Evolutionary conservation across 1,284 basidiomycete species (phyloP).

Genomic region (Termitomyces sp.): DNA sequence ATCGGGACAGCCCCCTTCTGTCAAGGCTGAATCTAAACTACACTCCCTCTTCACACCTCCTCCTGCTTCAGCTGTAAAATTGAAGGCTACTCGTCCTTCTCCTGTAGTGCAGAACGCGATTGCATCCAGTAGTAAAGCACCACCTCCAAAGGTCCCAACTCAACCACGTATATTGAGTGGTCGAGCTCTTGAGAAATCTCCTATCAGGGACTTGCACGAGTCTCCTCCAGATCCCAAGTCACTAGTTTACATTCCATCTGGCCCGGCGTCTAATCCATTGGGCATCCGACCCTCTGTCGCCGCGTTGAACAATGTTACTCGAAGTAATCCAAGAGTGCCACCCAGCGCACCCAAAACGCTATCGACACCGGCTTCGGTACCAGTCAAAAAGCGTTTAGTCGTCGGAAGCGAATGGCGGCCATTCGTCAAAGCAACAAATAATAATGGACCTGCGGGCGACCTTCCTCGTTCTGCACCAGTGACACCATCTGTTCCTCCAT

Average conservation of each 20-base stretch:
- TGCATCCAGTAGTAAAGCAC: slow-evolving; percentile 27
- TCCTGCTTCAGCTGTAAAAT: not conserved
- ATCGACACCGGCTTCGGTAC: slow-evolving; percentile 1
- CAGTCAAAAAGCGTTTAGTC: slow-evolving; percentile 27
- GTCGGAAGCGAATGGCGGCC: slow-evolving; percentile 31
- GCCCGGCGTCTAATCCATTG: slow-evolving; percentile 45
- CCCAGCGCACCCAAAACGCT: slow-evolving; percentile 14
- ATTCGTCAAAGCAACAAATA: slow-evolving; percentile 13
- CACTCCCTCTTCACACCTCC: not conserved
- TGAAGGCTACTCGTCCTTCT: not conserved
- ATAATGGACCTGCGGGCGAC: not conserved
- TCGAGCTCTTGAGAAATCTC: slow-evolving; percentile 20
- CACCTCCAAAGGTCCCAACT: slow-evolving; percentile 11
- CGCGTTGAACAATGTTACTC: not conserved
- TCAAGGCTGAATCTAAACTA: not conserved
- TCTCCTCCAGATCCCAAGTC: slow-evolving; percentile 35
- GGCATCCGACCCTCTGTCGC: slow-evolving; percentile 41
- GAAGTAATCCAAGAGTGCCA: not conserved
- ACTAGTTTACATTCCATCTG: slow-evolving; percentile 33
- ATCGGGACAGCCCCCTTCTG: not conserved
- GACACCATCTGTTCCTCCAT: slow-evolving; percentile 22
- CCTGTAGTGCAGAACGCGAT: slow-evolving; percentile 19
- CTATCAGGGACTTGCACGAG: slow-evolving; percentile 1
- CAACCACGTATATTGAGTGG: slow-evolving; percentile 11
- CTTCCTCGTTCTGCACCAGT: slow-evolving; percentile 8